Percentiles rank a stretch among this genome's conserved stretches.
Conservation (phyloP, 1,284 basidiomycete genomes). For the Termitomyces sp. region DNA sequence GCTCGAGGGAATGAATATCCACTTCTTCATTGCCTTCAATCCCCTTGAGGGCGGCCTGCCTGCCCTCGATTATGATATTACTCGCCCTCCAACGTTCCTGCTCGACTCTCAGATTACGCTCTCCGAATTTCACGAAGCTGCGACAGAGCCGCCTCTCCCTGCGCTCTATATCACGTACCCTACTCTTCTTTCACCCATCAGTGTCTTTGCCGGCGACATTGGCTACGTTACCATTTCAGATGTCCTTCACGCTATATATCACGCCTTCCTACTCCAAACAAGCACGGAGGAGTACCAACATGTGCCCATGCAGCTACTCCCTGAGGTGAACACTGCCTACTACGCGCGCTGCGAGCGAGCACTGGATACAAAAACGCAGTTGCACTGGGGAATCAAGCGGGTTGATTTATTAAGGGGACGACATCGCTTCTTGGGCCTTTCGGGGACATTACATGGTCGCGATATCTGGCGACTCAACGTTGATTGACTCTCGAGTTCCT, state of each 20-base stretch:
- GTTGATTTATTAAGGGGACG: conserved; percentile 38
- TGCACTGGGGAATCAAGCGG: conserved; percentile 37
- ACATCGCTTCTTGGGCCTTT: conserved; percentile 35
- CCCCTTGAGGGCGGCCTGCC: conserved; percentile 27
- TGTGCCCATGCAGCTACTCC: conserved; percentile 16
- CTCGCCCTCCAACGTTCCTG: conserved; percentile 20
- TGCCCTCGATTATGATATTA: conserved; percentile 32
- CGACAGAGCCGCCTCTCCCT: conserved; percentile 27
- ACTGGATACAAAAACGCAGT: conserved; percentile 15
- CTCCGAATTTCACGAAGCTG: conserved; percentile 26
- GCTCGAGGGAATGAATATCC: conserved; percentile 27
- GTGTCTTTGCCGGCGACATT: conserved; percentile 20
- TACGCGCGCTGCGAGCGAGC: conserved; percentile 25
- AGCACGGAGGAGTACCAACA: conserved; percentile 24
- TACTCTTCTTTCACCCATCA: conserved; percentile 27
- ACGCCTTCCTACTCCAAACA: conserved; percentile 24
- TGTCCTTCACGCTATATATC: conserved; percentile 28
- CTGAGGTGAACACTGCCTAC: conserved; percentile 26
- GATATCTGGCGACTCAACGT: conserved; percentile 26
- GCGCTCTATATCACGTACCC: conserved; percentile 25
- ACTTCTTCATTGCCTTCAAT: conserved; percentile 37
- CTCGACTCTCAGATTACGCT: conserved; percentile 22
- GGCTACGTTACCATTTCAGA: conserved; percentile 30
- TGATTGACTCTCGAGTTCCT: conserved; percentile 13
- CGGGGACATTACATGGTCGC: conserved; percentile 19